Evolutionary conservation across 2,329 filamentous ascomycete species (phyloP).

Genomic region (Exophiala sideris): DNA sequence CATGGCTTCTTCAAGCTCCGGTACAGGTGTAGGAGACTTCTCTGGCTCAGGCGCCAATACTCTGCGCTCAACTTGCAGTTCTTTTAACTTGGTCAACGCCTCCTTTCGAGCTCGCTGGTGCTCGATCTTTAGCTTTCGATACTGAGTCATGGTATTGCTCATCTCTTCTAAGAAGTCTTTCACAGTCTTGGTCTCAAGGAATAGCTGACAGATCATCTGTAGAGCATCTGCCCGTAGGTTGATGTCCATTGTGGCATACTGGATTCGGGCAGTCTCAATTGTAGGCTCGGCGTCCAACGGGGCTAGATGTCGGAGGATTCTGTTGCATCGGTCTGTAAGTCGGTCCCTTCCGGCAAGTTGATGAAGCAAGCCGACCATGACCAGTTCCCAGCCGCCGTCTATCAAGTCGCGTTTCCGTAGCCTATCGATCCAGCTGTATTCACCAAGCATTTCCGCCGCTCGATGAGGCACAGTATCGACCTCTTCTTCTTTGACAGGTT

Average conservation of each 20-base stretch:
- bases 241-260: conserved; percentile 74
- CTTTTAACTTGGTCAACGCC: conserved; percentile 48
- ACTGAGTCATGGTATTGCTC: conserved; percentile 88
- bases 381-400: conserved; percentile 84
- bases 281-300: conserved; percentile 73
- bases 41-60: conserved; percentile 46
- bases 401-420: conserved; percentile 79
- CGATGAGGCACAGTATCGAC: conserved; percentile 40
- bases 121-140: conserved; percentile 94
- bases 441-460: conserved; percentile 70
- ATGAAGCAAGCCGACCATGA: conserved; percentile 80
- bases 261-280: conserved; percentile 66
- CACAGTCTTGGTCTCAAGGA: conserved; percentile 79
- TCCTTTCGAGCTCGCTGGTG: conserved; percentile 73
- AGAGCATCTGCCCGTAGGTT: conserved; percentile 77
- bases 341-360: conserved; percentile 75
- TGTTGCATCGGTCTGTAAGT: conserved; percentile 69
- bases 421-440: conserved; percentile 80
- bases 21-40: conserved; percentile 42
- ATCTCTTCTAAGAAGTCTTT: conserved; percentile 88
- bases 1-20: conserved; percentile 48
- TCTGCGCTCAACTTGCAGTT: conserved; percentile 47
- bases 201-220: conserved; percentile 82
- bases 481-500: conserved; percentile 38
- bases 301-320: conserved; percentile 75